Conservation (phyloP, 768 basidiomycete species). For the Mycena vulgaris region DNA sequence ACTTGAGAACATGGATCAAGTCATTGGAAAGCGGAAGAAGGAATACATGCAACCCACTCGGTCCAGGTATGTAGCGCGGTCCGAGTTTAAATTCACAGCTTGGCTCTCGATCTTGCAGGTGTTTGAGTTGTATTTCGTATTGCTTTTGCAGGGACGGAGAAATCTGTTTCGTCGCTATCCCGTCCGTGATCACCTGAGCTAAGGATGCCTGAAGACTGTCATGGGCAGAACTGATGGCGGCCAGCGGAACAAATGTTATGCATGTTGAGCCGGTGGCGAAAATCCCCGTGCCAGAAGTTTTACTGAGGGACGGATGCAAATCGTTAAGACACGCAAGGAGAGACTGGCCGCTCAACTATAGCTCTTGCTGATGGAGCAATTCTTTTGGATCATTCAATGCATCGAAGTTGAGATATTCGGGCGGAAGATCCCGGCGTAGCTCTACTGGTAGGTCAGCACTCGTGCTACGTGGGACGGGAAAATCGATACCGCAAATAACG, state of each 20-base stretch:
- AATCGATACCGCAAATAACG: slow-evolving; percentile 34
- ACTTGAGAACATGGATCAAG: neutral
- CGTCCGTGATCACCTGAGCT: neutral
- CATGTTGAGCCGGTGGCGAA: neutral
- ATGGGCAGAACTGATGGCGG: slow-evolving; percentile 17
- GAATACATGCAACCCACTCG: slow-evolving; percentile 36
- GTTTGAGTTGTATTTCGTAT: slow-evolving; percentile 49
- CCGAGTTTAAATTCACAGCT: slow-evolving; percentile 28
- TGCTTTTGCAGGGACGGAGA: slow-evolving; percentile 48
- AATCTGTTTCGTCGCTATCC: neutral
- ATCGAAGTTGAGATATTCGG: slow-evolving; percentile 2
- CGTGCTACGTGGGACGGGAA: neutral
- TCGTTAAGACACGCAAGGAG: neutral
- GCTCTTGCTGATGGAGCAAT: neutral
- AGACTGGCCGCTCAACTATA: slow-evolving; percentile 4
- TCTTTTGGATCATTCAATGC: neutral
- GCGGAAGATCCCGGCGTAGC: neutral
- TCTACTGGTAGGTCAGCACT: neutral
- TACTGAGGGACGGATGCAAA: slow-evolving; percentile 20
- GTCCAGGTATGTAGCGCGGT: slow-evolving; percentile 24
- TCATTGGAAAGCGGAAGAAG: neutral
- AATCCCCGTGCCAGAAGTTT: slow-evolving; percentile 37
- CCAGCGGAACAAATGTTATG: slow-evolving; percentile 25
- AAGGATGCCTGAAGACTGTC: slow-evolving; percentile 6
- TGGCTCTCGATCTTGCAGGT: slow-evolving; percentile 23